Conservation (phyloP, 805 yeast genomes). For the Candida loeiensis region DNA sequence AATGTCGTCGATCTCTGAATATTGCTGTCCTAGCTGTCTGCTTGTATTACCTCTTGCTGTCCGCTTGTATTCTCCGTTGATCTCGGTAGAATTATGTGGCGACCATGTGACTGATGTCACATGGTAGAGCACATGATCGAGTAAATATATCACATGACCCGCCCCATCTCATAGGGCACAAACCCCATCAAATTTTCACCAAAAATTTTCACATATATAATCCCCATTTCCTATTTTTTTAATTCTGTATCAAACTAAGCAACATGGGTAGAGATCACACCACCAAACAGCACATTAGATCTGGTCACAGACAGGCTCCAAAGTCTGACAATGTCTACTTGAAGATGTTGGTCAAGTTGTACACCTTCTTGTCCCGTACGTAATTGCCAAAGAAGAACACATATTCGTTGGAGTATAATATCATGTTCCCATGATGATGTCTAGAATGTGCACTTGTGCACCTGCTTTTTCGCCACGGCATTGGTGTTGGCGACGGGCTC, state of each 20-base stretch:
- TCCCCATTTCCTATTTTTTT: slow-evolving; percentile 3
- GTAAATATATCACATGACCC: no score
- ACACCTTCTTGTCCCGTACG: slow-evolving; percentile 99
- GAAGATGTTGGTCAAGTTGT: slow-evolving; percentile 94
- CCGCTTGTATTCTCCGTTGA: no score
- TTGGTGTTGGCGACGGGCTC: slow-evolving; percentile 1
- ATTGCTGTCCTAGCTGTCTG: no score
- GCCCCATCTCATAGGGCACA: not conserved
- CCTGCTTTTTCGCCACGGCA: slow-evolving; percentile 3
- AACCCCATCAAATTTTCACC: not conserved
- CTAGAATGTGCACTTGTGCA: not conserved
- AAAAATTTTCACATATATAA: slow-evolving; percentile 1
- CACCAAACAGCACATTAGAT: slow-evolving; percentile 92
- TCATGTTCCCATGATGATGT: not conserved
- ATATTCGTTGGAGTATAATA: slow-evolving; percentile 5
- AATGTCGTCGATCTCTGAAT: no score
- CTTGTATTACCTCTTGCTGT: no score
- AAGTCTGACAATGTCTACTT: slow-evolving; percentile 99
- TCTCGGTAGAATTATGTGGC: no score
- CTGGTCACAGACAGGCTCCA: slow-evolving; percentile 98
- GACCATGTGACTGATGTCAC: no score
- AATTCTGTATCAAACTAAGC: slow-evolving; percentile 3
- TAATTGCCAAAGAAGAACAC: slow-evolving; percentile 24
- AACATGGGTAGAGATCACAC: slow-evolving; percentile 97
- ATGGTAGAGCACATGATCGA: no score